Percentiles rank a stretch among this genome's conserved stretches.
Evolutionary conservation across 2,329 filamentous ascomycete genomes (phyloP).

Genomic region (Mariannaea sp.): DNA sequence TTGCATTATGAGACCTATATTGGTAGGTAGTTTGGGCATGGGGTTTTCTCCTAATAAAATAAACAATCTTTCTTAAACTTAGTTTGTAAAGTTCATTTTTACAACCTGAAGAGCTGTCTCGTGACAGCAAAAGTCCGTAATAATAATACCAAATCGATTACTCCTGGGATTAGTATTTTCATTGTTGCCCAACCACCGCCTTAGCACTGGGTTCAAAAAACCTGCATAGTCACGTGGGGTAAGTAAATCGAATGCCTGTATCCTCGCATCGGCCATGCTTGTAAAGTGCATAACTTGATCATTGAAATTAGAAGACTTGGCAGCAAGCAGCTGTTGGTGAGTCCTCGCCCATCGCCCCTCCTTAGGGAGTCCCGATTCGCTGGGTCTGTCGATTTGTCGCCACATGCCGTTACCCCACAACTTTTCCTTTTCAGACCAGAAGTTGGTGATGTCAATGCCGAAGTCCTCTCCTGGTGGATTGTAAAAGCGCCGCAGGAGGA

Average conservation of each 20-base stretch:
- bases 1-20: too few species aligned
- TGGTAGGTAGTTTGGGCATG: too few species aligned
- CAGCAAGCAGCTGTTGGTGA: too few species aligned
- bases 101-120: slow-evolving; percentile 1
- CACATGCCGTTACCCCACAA: neutral
- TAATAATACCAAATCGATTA: slow-evolving; percentile 1
- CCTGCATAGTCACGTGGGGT: slow-evolving; percentile 1
- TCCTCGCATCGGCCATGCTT: too few species aligned
- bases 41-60: too few species aligned
- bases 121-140: slow-evolving; percentile 6
- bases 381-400: slow-evolving; percentile 2
- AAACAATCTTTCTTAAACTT: too few species aligned
- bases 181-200: neutral
- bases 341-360: too few species aligned
- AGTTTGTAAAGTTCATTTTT: neutral
- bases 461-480: slow-evolving; percentile 1
- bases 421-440: neutral
- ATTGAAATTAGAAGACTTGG: too few species aligned
- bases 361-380: too few species aligned
- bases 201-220: neutral
- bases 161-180: neutral
- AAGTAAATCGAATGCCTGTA: neutral
- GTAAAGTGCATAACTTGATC: too few species aligned
- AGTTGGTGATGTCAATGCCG: neutral
- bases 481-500: slow-evolving; percentile 4